A percentile compares a stretch with the other conserved stretches of the same genome.
phyloP scores from a whole-genome alignment of 306 rosid genomes.

The Malus domestica region ASM211411v1 NC_041796.1:8554001-8554500 shows the following conservation, averaged over 20 bases:
- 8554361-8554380: not conserved
- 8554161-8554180: not conserved
- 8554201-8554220: not conserved
- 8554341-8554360: not conserved
- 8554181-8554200: not conserved
- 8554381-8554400: not conserved
- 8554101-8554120: too few species aligned
- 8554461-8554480: conserved; percentile 69
- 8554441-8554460: conserved; percentile 66
- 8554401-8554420: conserved; percentile 38
- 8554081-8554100: too few species aligned
- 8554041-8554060: too few species aligned
- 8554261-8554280: not conserved
- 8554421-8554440: conserved; percentile 61
- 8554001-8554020: not conserved
- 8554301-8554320: too few species aligned
- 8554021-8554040: too few species aligned
- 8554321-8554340: not conserved
- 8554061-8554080: too few species aligned
- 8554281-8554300: not conserved
- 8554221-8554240: not conserved
- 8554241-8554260: not conserved
- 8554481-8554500: conserved; percentile 54
- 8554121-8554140: rapidly evolving
- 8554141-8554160: not conserved